Base-by-base conservation (phyloP, 208 protist species). In the Zelonia costaricensis region DNA sequence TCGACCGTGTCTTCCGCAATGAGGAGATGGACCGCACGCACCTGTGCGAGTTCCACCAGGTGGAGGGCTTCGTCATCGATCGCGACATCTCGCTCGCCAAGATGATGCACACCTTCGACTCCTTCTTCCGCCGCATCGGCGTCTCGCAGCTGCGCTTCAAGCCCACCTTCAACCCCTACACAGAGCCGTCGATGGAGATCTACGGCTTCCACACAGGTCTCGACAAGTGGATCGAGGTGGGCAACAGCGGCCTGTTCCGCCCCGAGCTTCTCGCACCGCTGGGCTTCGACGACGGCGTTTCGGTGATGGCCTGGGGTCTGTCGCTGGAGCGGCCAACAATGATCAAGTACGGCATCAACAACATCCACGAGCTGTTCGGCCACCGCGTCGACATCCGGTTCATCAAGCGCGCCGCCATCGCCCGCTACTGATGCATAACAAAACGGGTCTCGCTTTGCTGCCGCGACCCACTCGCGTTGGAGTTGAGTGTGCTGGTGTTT, bases 81-180 rank as follows among this genome's bases (percentile, higher is more conserved):
- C 81, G 89, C 38, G 89, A 98, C 64, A 95, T 99, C 18, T 97
- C 92, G 8, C 89, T 99, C 1, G 91, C 90, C 18, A 92, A 99
- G 71, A 97, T 99, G 74, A 99, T 99, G 82, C 97, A 98, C 68
- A 91, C 97, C 6, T 98, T 99, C 53, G 67, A 92, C 16, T 57
- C 92, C 38, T 99, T 99, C 86, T 99, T 99, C 88, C 75, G 80
- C 27, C 91, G 95, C 45, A 92, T 99, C 49, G 97, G 97, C 20
- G 92, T 99, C 28, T 82, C 93, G 46, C 69, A 98, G 59, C 69
- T 99, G 22, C 91, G 94, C 65, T 99, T 99, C 91, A 99, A 99
- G 87, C 98, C 99, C 16, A 97, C 99, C 31, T 99, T 99, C 87
- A 99, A 99, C 84, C 99, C 99, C 18, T 99, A 99, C 90, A 99